Percentiles rank a stretch among this genome's conserved stretches.
Evolutionary conservation across 345 rosid genomes (phyloP).

Genomic region (Heritiera fomes): DNA sequence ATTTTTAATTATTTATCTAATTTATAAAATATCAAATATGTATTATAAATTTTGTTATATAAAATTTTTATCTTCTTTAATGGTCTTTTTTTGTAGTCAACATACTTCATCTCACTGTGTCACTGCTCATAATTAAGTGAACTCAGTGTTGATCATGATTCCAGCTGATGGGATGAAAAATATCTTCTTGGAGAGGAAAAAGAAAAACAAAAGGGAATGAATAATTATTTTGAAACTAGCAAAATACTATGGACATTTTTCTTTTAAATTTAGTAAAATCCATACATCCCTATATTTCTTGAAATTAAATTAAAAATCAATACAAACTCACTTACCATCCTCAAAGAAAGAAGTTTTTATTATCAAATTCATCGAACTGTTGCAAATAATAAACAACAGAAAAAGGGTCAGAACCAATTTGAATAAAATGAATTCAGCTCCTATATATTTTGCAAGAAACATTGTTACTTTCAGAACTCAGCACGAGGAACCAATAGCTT

Average conservation of each 20-base stretch:
- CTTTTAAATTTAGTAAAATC: not conserved
- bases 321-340: not conserved
- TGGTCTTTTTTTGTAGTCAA: no score
- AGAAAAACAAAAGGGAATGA: not conserved
- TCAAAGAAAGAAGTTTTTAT: not conserved
- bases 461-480: not conserved
- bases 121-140: not conserved
- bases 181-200: not conserved
- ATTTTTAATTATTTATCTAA: no score
- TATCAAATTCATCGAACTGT: not conserved
- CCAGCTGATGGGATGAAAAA: not conserved
- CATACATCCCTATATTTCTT: not conserved
- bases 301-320: not conserved
- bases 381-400: not conserved
- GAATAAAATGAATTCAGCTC: not conserved
- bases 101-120: no score
- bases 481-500: slow-evolving; percentile 16
- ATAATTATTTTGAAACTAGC: not conserved
- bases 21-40: no score
- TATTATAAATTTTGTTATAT: no score
- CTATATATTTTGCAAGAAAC: slow-evolving; percentile 9
- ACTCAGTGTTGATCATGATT: not conserved
- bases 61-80: no score
- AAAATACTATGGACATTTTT: not conserved
- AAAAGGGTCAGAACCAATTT: not conserved